phyloP scores from a whole-genome alignment of 805 yeast genomes.

The Isabelozyma pseudorhagii region DNA sequence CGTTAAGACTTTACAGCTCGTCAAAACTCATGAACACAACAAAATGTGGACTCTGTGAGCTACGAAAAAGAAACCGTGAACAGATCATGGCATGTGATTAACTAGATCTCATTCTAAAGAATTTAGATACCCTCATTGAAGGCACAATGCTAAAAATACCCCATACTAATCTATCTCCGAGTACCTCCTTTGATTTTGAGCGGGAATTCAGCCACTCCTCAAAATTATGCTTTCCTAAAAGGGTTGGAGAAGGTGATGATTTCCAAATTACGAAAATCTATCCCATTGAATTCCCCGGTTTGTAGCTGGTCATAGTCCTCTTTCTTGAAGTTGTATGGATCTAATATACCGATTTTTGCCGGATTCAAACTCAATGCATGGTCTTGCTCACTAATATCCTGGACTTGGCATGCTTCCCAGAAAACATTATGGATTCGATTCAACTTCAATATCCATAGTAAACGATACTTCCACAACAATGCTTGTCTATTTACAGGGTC shows the following conservation, averaged over 20 bases:
- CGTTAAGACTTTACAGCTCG: no score
- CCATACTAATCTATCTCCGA: no score
- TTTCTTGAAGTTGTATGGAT: conserved; percentile 32
- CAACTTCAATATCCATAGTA: conserved; percentile 18
- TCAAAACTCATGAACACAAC: no score
- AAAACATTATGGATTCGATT: conserved; percentile 27
- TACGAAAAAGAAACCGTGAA: no score
- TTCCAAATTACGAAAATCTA: conserved; percentile 19
- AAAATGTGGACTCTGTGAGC: no score
- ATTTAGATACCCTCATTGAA: no score
- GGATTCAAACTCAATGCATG: conserved; percentile 24
- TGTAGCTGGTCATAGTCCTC: conserved; percentile 24
- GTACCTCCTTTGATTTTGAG: no score
- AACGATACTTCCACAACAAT: conserved; percentile 14
- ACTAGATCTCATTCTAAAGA: no score
- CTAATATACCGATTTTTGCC: conserved; percentile 31
- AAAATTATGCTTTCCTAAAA: background rate
- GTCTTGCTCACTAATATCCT: conserved; percentile 26
- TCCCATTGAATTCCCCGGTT: conserved; percentile 20
- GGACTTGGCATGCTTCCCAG: conserved; percentile 33
- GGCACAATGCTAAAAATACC: no score
- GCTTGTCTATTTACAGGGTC: conserved; percentile 7
- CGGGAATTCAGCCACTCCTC: no score
- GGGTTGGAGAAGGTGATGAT: conserved; percentile 7
- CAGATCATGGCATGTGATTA: no score